Conservation (phyloP, 306 rosid species). For the Casuarina cunninghamiana region DNA sequence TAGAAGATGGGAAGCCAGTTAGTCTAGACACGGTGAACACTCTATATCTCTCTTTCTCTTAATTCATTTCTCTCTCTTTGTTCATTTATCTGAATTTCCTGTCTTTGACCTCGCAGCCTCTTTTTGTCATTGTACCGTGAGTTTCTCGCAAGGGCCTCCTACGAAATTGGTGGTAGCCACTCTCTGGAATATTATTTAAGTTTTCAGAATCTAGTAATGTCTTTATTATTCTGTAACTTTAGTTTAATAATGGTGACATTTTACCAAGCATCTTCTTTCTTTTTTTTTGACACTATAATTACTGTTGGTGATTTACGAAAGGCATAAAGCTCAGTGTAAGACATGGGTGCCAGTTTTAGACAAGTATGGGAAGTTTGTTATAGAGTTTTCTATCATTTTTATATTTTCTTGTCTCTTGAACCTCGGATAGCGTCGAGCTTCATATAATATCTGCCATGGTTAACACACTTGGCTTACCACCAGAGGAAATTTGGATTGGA, state of each 20-base stretch:
- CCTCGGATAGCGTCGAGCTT: neutral
- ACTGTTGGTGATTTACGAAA: neutral
- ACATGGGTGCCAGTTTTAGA: conserved; percentile 15
- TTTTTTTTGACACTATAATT: conserved; percentile 4
- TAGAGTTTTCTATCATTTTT: neutral
- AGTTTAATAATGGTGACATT: conserved; percentile 29
- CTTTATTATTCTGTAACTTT: conserved; percentile 21
- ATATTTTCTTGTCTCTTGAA: neutral
- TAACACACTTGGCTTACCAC: neutral
- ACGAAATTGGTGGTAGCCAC: conserved; percentile 19
- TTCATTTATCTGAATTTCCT: conserved; percentile 23
- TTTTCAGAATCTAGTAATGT: conserved; percentile 25
- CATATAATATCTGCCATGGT: neutral
- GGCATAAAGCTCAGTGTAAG: conserved; percentile 15
- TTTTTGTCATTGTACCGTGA: conserved; percentile 68
- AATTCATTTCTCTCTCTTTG: neutral
- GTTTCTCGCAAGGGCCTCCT: conserved; percentile 22
- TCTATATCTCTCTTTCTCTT: neutral
- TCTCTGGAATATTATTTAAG: conserved; percentile 19
- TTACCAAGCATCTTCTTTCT: conserved; percentile 11
- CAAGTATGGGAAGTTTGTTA: conserved; percentile 25
- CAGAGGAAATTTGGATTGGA: neutral
- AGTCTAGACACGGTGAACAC: conserved; percentile 69
- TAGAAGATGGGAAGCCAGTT: conserved; percentile 76
- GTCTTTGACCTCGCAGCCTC: conserved; percentile 58